Base-by-base conservation (phyloP, 2,329 filamentous ascomycete genomes). In the Colletotrichum lindemuthianum region DNA sequence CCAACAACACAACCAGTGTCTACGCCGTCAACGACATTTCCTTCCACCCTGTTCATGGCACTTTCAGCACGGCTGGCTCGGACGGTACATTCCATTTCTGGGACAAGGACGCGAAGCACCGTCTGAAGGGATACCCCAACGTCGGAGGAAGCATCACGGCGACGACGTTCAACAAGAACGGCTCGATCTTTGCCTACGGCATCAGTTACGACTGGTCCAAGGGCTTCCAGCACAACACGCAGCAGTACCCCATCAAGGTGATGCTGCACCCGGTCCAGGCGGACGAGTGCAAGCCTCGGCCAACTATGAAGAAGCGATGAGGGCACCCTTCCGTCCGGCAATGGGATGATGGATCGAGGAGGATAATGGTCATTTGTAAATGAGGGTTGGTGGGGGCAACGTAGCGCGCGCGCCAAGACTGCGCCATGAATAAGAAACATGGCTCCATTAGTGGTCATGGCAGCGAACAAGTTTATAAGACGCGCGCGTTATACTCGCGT, bases 121-220 rank as follows among this genome's bases (percentile, higher is more conserved):
- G 92, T 41, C 86, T 96, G 66, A 96, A 96, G 84, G 96, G 96
- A 12, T 99, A 94, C 74, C 92, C 92, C 50, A 84, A 87, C 32
- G 91, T 93, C 6, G 91, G 92, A 15, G 94, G 94, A 63, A 92
- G 91, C 72, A 99, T 99, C 80, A 91, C 91, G 8, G 86, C 92
- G 32, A 97, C 94, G 2, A 92, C 88, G n/a, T 99, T 99, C 84
- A 97, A 94, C 81, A 88, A 89, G 71, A 90, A 84, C 63, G 96
- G 96, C 56, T 90, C 79, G 74, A 93, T 95, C 72, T 96, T 96
- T 74, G 92, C 92, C 13, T 96, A 96, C 71, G 93, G 94, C 33
- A 88, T 97, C 51, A 93, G 93, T 75, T 99, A 99, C 77, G 96
- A 99, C 81, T 99, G 96, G 96, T 93, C 91, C 81, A 98, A 99